Conservation (phyloP, 805 yeast species). For the Barnettozyma wickerhamii region DNA sequence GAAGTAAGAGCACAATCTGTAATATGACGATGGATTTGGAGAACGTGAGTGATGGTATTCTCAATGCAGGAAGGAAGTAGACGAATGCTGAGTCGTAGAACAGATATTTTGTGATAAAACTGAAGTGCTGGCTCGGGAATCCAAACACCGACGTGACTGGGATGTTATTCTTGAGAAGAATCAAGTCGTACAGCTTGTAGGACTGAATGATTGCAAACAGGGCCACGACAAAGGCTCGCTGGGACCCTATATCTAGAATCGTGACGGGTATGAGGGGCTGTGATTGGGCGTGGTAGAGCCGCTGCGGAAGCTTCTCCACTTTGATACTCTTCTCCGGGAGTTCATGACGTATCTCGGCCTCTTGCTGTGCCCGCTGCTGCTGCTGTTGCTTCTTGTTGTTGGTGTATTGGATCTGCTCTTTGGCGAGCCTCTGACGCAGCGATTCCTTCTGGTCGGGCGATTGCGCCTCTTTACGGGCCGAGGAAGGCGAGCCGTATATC, state of each 20-base stretch:
- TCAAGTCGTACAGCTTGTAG: constrained; percentile 75
- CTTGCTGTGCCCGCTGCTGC: not conserved
- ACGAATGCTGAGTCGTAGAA: constrained; percentile 68
- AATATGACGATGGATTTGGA: constrained; percentile 49
- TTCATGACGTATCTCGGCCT: not conserved
- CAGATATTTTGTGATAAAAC: constrained; percentile 66
- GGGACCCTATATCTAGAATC: constrained; percentile 70
- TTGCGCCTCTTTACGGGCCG: constrained; percentile 5
- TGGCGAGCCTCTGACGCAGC: constrained; percentile 16
- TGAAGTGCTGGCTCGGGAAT: constrained; percentile 44
- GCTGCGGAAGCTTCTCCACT: constrained; percentile 7
- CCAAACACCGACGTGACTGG: constrained; percentile 29
- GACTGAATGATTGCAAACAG: constrained; percentile 73
- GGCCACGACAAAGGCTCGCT: constrained; percentile 62
- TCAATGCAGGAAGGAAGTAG: constrained; percentile 66
- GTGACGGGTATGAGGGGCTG: constrained; percentile 56
- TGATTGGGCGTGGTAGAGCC: constrained; percentile 4
- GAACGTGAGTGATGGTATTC: constrained; percentile 72
- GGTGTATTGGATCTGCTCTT: constrained; percentile 13
- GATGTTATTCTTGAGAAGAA: constrained; percentile 47
- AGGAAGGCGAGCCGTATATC: constrained; percentile 20
- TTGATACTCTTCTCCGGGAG: constrained; percentile 3
- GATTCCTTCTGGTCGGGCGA: constrained; percentile 9
- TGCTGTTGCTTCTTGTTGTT: constrained; percentile 2
- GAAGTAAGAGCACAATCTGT: constrained; percentile 43